Evolutionary conservation across 1,139 yeast genomes (phyloP), one percentile per base, ranked within the genome.

Genomic region (Scheffersomyces titani): DNA sequence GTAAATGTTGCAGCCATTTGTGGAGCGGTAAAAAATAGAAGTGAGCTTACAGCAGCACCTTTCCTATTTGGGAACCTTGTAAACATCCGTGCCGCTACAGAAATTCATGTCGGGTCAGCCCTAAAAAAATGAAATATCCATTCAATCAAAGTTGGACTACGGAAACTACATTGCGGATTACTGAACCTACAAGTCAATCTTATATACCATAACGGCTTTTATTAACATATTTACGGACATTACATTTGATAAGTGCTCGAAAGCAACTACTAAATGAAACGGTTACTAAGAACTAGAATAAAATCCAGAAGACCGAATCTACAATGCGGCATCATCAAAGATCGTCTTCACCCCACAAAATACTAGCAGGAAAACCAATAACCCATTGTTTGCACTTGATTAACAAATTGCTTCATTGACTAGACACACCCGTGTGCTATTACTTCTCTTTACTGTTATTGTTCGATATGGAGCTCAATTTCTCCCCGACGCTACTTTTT

Each of bases 261-360:
- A 46, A 46, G 49, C 49, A 46, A n/a, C 19, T 20, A 46, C 22
- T 50, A 50, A 50, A 53, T 44, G 52, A 51, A 54, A 44, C 47
- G 47, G 51, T 46, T 46, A 19, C 49, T 56, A 55, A 61, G 65
- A 61, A 61, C 65, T 62, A 62, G 64, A 59, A 60, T 54, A 53
- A 52, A 49, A 24, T 36, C 52, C 47, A 46, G 44, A 52, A 24
- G 24, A 57, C 49, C 54, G 56, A 47, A 58, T 52, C 59, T 55
- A 53, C 58, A 45, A 52, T 54, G 45, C 54, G 50, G 49, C 49
- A 52, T 44, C 24, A 44, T 30, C 45, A 48, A 30, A 30, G 40
- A 30, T 30, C 40, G 40, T 30, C 16, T 30, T 30, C 13, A 30
- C 40, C 40, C 40, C 40, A 30, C 40, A 9, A 30, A 30, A 30